phyloP scores from a whole-genome alignment of 257 asterid genomes.

The Nicotiana tabacum region DNA sequence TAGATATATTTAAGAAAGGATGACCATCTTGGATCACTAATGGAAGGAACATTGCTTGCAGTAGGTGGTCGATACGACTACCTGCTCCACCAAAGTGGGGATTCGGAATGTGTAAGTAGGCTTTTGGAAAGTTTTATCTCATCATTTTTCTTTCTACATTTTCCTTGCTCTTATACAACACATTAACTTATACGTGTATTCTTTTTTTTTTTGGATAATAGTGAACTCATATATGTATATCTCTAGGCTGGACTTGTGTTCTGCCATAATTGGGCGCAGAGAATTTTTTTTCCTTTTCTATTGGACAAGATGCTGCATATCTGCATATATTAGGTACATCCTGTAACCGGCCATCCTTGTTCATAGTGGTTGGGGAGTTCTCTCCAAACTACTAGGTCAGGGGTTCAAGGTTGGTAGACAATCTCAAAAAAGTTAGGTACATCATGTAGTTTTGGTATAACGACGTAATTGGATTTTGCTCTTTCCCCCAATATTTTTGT shows the following conservation, averaged over 20 bases:
- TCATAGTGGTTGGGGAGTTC: too few species aligned
- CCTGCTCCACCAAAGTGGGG: conserved; percentile 62
- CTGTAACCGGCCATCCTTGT: neutral
- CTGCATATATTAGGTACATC: neutral
- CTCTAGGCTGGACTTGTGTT: neutral
- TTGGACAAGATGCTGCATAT: neutral
- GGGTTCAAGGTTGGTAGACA: too few species aligned
- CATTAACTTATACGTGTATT: neutral
- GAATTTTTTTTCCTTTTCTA: neutral
- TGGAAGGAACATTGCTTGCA: conserved; percentile 90
- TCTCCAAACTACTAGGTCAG: too few species aligned
- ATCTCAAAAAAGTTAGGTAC: neutral
- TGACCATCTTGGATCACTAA: conserved; percentile 46
- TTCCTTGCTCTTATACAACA: neutral
- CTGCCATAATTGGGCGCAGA: neutral
- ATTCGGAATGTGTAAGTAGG: conserved; percentile 57
- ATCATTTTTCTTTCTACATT: conserved; percentile 2
- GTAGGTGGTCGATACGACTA: conserved; percentile 96
- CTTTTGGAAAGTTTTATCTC: conserved; percentile 16
- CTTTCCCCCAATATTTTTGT: neutral
- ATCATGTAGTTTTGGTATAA: neutral
- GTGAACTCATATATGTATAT: neutral
- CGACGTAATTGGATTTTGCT: neutral
- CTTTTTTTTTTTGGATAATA: neutral
- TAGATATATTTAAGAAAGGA: conserved; percentile 74